Base-by-base conservation (phyloP, 2,329 filamentous ascomycete species). In the Trichophyton simii region DNA sequence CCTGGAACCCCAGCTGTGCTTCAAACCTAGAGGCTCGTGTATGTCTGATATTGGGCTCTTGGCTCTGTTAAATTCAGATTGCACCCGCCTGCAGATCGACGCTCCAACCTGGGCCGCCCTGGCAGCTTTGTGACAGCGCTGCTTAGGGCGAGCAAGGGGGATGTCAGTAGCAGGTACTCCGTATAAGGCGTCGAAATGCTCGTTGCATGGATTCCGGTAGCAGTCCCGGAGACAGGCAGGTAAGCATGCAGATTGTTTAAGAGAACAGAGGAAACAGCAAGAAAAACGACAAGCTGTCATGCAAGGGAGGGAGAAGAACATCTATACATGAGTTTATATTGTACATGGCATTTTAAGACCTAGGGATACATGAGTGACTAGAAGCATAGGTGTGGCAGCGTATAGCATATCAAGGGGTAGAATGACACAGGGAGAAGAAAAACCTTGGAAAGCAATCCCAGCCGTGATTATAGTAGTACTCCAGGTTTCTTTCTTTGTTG, bases 1-100 rank as follows among this genome's bases (percentile, higher is more conserved):
- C 50, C 52, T 55, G 52, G 52, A 55, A 55, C 52, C 52, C 52
- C 52, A 55, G 52, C 52, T 55, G 52, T 55, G 52, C 52, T 55
- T 55, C 52, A 55, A 55, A 38, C 52, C 52, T 55, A 36, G 52
- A 36, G n/a, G 28, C 52, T 55, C 52, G 52, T 55, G 52, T 55
- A 55, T 55, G 52, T 20, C 52, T 55, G 52, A 55, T 55, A 55
- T 55, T 25, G 11, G 13, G 6, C 22, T 34, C 52, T 55, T 55
- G 52, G 52, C 52, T 55, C 52, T 55, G 52, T 36, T 8, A 36
- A 36, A 36, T 55, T 20, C 31, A 55, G 52, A 55, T 36, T 55
- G 52, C 52, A 55, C 52, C 52, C 52, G 52, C 52, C 31, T 55
- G 52, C 7, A 36, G 52, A 55, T 55, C 52, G n/a, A 28, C 28